A percentile compares a stretch with the other conserved stretches of the same genome.
These are phyloP conservation scores for Gleditsia sinensis DNA, from an alignment of 306 rosid genomes.

Conservation along the genomic window DNA sequence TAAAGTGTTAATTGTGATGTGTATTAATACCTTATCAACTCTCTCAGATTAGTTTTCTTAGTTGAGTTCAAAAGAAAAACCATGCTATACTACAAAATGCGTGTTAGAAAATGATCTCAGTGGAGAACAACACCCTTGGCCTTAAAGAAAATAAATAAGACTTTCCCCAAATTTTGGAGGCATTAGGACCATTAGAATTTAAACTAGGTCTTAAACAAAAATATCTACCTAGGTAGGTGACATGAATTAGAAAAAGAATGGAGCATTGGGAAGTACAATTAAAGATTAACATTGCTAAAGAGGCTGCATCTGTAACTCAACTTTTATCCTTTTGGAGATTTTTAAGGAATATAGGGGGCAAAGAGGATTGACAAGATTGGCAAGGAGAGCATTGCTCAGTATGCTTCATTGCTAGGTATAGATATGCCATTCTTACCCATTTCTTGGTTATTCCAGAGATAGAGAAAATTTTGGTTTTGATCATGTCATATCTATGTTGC, in stretches of 20 bases:
- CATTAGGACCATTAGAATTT: too few species aligned
- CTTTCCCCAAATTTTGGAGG: not conserved
- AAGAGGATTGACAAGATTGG: not conserved
- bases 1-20: not conserved
- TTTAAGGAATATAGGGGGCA: not conserved
- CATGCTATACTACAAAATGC: not conserved
- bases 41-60: slow-evolving; percentile 15
- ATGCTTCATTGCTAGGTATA: too few species aligned
- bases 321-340: not conserved
- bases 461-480: too few species aligned
- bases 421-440: not conserved
- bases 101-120: not conserved
- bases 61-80: not conserved
- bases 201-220: too few species aligned
- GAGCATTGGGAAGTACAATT: not conserved
- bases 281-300: not conserved
- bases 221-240: too few species aligned
- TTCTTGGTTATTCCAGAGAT: too few species aligned
- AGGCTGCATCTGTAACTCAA: not conserved
- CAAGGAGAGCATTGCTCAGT: not conserved
- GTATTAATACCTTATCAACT: not conserved
- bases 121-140: not conserved
- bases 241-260: too few species aligned
- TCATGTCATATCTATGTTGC: too few species aligned
- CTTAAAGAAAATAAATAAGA: not conserved